These are phyloP conservation scores for Hypoxylon sp. DNA, from an alignment of 2,329 filamentous ascomycete species.

Conservation along the genomic window DNA sequence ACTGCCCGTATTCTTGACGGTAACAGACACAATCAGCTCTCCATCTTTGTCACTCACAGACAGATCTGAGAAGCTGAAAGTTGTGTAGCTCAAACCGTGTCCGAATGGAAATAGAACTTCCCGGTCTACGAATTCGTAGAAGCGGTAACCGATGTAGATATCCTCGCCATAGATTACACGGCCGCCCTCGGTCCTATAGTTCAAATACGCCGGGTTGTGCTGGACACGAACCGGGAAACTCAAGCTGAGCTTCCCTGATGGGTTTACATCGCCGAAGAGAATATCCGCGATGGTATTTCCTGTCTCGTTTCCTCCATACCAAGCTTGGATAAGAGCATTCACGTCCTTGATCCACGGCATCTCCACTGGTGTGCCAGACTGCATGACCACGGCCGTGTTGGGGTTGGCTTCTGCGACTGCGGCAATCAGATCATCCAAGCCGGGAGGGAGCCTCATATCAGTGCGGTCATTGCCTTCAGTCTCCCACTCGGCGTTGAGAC, in stretches of 20 bases:
- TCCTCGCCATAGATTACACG: slow-evolving; percentile 84
- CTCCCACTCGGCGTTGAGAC: slow-evolving; percentile 86
- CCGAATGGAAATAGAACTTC: slow-evolving; percentile 82
- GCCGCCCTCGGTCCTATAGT: slow-evolving; percentile 79
- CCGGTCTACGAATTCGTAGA: slow-evolving; percentile 79
- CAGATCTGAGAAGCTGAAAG: slow-evolving; percentile 71
- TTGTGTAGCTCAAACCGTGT: slow-evolving; percentile 84
- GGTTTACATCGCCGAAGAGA: slow-evolving; percentile 80
- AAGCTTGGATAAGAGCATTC: slow-evolving; percentile 78
- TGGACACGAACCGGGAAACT: slow-evolving; percentile 78
- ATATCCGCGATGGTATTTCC: slow-evolving; percentile 86
- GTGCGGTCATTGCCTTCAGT: slow-evolving; percentile 84
- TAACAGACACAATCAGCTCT: slow-evolving; percentile 65
- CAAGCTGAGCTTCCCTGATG: slow-evolving; percentile 80
- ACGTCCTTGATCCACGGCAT: slow-evolving; percentile 77
- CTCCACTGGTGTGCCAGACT: slow-evolving; percentile 81
- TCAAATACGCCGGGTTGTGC: slow-evolving; percentile 83
- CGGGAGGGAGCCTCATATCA: slow-evolving; percentile 82
- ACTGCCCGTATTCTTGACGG: slow-evolving; percentile 74
- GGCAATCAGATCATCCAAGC: slow-evolving; percentile 78
- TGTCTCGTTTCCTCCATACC: slow-evolving; percentile 90
- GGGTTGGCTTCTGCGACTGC: slow-evolving; percentile 77
- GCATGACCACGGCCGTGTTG: slow-evolving; percentile 80
- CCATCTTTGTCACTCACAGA: slow-evolving; percentile 63
- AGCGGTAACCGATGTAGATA: slow-evolving; percentile 85